Evolutionary conservation across 495 filamentous ascomycete species (phyloP).

Genomic region (Annulohypoxylon maeteangense): DNA sequence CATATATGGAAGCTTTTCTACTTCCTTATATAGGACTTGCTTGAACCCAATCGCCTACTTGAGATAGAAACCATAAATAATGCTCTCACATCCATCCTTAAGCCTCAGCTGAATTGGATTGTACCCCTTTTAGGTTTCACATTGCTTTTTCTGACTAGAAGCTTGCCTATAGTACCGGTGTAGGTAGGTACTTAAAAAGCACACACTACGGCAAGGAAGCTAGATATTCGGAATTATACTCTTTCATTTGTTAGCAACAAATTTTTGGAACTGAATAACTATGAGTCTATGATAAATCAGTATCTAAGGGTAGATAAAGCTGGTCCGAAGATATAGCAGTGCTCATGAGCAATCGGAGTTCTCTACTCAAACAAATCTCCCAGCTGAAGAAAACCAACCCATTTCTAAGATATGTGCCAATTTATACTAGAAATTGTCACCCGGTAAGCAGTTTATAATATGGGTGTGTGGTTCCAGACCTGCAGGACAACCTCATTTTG

Average conservation of each 20-base stretch:
- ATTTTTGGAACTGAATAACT: no score
- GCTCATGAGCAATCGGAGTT: no score
- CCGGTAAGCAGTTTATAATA: background rate
- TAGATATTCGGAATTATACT: background rate
- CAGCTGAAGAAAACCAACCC: no score
- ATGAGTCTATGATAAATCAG: no score
- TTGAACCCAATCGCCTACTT: background rate
- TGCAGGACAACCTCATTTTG: background rate
- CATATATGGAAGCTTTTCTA: background rate
- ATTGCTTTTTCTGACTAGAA: background rate
- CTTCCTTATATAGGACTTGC: background rate
- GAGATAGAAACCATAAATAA: background rate
- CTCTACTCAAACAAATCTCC: no score
- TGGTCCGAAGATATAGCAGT: no score
- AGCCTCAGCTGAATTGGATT: background rate
- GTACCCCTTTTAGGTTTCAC: slow-evolving; percentile 3
- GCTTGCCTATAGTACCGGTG: background rate
- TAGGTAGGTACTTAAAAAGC: background rate
- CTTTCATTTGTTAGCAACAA: background rate
- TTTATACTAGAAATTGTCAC: background rate
- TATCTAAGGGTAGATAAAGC: no score
- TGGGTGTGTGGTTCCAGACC: background rate
- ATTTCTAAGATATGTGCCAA: background rate
- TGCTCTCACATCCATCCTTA: background rate
- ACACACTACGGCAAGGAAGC: background rate